Conservation (phyloP, 1,284 basidiomycete species). For the Rhizoctonia solani region DNA sequence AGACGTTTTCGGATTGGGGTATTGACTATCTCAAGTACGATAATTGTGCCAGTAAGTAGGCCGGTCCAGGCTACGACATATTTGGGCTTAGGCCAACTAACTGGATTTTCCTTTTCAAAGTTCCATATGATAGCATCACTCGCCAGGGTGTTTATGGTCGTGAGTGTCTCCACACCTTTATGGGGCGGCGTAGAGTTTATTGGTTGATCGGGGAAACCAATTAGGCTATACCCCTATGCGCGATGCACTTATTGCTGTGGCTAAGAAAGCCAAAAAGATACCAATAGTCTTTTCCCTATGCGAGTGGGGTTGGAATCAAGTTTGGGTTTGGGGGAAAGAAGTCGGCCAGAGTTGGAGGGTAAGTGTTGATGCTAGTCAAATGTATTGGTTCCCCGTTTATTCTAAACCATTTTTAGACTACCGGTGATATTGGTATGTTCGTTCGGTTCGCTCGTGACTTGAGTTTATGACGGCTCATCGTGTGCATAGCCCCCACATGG, state of each 20-base stretch:
- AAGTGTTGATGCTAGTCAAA: constrained; percentile 41
- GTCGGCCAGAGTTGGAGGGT: constrained; percentile 55
- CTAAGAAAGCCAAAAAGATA: constrained; percentile 48
- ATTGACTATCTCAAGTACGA: constrained; percentile 62
- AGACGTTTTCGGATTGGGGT: constrained; percentile 48
- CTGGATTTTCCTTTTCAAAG: constrained; percentile 41
- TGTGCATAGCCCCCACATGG: constrained; percentile 44
- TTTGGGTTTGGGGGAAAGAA: constrained; percentile 57
- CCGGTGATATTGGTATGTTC: constrained; percentile 46
- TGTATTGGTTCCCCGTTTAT: constrained; percentile 3
- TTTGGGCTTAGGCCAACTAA: background rate
- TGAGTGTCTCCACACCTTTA: constrained; percentile 44
- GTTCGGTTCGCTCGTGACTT: background rate
- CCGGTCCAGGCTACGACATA: too few relatives aligned
- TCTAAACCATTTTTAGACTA: constrained; percentile 40
- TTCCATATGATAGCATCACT: constrained; percentile 55
- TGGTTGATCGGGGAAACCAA: background rate
- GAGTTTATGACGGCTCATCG: background rate
- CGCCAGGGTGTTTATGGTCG: constrained; percentile 56
- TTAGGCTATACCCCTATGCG: constrained; percentile 46
- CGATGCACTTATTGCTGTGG: constrained; percentile 52
- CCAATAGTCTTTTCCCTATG: constrained; percentile 57
- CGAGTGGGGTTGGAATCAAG: constrained; percentile 61
- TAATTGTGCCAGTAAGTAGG: constrained; percentile 54
- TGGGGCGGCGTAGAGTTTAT: background rate